phyloP scores from a whole-genome alignment of 768 basidiomycete species.

The Hysterangium stoloniferum region DNA sequence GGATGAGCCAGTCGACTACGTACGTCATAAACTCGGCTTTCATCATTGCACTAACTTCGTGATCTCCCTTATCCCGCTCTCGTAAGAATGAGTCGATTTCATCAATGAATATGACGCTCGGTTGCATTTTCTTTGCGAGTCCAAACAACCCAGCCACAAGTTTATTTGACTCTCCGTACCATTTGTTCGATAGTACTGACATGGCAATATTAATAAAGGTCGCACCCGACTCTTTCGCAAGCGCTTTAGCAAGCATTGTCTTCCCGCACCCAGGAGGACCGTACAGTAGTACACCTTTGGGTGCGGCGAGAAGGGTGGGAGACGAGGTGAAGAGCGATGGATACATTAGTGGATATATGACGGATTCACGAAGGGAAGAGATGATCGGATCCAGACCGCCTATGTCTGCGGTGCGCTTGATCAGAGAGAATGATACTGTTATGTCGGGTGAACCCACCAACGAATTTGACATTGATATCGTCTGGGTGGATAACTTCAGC shows the following conservation, averaged over 20 bases:
- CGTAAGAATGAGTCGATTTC: constrained; percentile 96
- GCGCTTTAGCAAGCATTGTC: constrained; percentile 98
- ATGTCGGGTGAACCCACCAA: constrained; percentile 38
- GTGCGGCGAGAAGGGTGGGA: constrained; percentile 78
- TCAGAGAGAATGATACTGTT: not conserved
- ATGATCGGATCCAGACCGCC: constrained; percentile 92
- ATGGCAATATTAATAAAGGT: constrained; percentile 89
- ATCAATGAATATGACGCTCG: constrained; percentile 96
- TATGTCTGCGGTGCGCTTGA: constrained; percentile 49
- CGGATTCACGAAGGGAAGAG: constrained; percentile 83
- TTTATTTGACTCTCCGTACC: constrained; percentile 91
- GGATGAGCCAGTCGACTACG: constrained; percentile 22
- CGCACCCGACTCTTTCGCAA: constrained; percentile 95
- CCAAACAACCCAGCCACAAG: constrained; percentile 92
- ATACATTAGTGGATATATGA: constrained; percentile 90
- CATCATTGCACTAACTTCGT: constrained; percentile 98
- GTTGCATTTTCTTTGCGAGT: constrained; percentile 88
- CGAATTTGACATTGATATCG: constrained; percentile 71
- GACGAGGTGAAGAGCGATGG: constrained; percentile 80
- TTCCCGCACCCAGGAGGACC: constrained; percentile 98
- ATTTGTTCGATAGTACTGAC: constrained; percentile 68
- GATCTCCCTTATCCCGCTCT: constrained; percentile 80
- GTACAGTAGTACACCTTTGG: constrained; percentile 92
- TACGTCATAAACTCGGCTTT: constrained; percentile 95
- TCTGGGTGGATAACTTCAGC: constrained; percentile 91